These are phyloP conservation scores for Salix purpurea DNA, from an alignment of 345 rosid genomes.

Conservation along the genomic window DNA sequence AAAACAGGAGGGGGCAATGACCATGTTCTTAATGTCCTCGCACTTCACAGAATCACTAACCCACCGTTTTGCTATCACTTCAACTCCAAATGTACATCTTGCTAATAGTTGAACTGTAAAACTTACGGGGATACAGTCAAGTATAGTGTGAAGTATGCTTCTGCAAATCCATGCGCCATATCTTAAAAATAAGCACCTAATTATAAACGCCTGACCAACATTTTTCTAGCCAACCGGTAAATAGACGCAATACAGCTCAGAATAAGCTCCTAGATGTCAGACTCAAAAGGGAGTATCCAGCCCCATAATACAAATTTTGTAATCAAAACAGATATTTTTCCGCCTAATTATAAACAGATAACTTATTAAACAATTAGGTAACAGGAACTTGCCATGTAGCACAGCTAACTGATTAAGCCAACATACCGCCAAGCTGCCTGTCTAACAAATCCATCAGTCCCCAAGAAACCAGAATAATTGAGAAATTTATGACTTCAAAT, in stretches of 20 bases:
- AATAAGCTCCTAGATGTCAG: not conserved
- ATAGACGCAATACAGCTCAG: not conserved
- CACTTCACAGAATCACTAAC: not conserved
- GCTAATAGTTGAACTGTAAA: not conserved
- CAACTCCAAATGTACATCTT: not conserved
- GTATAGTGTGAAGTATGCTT: not conserved
- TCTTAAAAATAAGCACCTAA: not conserved
- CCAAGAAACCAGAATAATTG: conserved; percentile 5
- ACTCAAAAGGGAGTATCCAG: not conserved
- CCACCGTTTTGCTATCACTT: not conserved
- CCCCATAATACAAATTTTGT: not conserved
- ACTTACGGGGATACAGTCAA: not conserved
- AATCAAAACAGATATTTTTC: not conserved
- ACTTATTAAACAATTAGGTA: conserved; percentile 9
- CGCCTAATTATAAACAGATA: not conserved
- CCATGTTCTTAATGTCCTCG: not conserved
- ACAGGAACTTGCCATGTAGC: not conserved
- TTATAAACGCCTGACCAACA: not conserved
- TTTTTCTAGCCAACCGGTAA: not conserved
- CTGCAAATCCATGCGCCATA: not conserved
- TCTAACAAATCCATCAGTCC: conserved; percentile 16
- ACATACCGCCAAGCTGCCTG: conserved; percentile 14
- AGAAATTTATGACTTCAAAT: conserved; percentile 10
- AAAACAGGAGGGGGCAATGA: not conserved
- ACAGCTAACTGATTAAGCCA: conserved; percentile 11